Evolutionary conservation across 306 rosid species (phyloP), one percentile per base, ranked within the genome.

Genomic region (Ammopiptanthus mongolicus): DNA sequence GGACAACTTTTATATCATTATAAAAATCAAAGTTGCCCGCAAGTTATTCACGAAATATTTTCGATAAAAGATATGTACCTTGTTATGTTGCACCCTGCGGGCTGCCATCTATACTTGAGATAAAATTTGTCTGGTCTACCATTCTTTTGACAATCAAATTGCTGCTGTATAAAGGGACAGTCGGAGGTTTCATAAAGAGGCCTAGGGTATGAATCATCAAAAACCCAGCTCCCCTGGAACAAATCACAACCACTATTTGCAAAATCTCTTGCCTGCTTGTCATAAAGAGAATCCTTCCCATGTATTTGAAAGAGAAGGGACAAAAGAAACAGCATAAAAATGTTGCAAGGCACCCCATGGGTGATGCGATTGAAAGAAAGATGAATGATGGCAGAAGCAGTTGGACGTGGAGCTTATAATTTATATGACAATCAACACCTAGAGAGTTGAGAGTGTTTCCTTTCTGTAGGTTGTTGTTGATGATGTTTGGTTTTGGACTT

Each of bases 61-160:
- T 25, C 5, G 18, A 25, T 25, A 25, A 25, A 25, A 25, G 5
- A 1, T 34, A 18, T 25, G 61, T 51, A 90, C 98, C 97, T 86
- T 17, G 93, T 86, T 68, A 91, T 76, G 77, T 74, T 70, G 82
- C 98, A 93, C 19, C 59, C 70, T 7, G 70, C 7, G 8, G 98
- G 97, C 14, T 91, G 92, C 98, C 98, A 93, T 74, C 91, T 75
- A 59, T 84, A 88, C 21, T 86, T 82, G 76, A 86, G 96, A 69
- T 91, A 93, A 52, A 76, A 39, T 42, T 78, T 65, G 48, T 93
- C 73, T 79, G 28, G 28, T 25, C 28, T 25, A 25, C 28, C 28
- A 25, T 25, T 25, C 28, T 25, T 25, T 25, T 25, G 1, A 25
- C 28, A 25, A 25, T 25, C 28, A 25, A 25, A 25, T 25, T 25